Evolutionary conservation across 2,329 filamentous ascomycete species (phyloP).

Genomic region (Penicillium freii): DNA sequence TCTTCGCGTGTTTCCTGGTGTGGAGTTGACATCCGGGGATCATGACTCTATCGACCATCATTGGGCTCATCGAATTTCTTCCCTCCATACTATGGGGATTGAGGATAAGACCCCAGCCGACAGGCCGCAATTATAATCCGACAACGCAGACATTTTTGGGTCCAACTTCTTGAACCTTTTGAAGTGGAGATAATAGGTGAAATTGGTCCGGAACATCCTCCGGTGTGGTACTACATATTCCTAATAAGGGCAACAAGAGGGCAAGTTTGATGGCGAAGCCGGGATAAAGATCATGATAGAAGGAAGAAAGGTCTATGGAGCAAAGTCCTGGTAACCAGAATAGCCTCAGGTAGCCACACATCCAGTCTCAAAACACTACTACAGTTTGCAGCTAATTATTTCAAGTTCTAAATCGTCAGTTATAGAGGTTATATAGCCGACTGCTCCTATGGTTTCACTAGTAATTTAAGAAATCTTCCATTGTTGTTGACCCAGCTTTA

Average conservation of each 20-base stretch:
- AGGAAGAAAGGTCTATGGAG: not conserved
- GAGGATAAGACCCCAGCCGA: not conserved
- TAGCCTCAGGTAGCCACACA: not conserved
- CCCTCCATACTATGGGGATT: slow-evolving; percentile 10
- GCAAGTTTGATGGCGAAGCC: not conserved
- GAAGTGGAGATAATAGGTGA: not conserved
- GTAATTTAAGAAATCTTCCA: too few species aligned
- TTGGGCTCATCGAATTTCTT: slow-evolving; percentile 3
- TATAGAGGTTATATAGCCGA: too few species aligned
- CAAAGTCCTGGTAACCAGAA: not conserved
- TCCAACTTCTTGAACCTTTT: not conserved
- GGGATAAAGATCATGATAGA: not conserved
- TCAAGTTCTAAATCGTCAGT: too few species aligned
- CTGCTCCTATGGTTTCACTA: too few species aligned
- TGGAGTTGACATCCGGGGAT: slow-evolving; percentile 28
- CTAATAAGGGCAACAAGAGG: not conserved
- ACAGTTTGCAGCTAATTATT: too few species aligned
- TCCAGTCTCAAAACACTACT: not conserved
- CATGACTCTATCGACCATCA: slow-evolving; percentile 21
- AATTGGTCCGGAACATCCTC: slow-evolving; percentile 1
- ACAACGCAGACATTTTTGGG: not conserved
- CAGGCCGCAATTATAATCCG: slow-evolving; percentile 20
- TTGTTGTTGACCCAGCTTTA: too few species aligned
- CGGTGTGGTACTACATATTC: not conserved
- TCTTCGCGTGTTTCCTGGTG: slow-evolving; percentile 14